phyloP scores from a whole-genome alignment of 805 yeast species.

The Saccharomycopsis selenospora region DNA sequence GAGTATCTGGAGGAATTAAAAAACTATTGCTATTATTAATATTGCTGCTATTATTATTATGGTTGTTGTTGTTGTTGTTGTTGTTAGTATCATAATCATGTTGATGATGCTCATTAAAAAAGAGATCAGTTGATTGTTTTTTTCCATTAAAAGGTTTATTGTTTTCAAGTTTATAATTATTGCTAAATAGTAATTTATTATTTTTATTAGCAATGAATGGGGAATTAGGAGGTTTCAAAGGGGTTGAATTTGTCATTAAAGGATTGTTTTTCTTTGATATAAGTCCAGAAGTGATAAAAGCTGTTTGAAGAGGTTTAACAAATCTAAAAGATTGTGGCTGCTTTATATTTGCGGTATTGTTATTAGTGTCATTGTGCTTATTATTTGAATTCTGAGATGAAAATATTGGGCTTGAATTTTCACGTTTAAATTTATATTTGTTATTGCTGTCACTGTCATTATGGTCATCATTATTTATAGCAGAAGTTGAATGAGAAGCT shows the following conservation, averaged over 20 bases:
- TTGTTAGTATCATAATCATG: no score
- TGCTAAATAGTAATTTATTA: slow-evolving; percentile 1
- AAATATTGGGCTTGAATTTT: no score
- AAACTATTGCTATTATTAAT: neutral
- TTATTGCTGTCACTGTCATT: slow-evolving; percentile 3
- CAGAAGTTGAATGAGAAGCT: neutral
- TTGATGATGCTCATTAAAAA: no score
- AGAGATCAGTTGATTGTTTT: no score
- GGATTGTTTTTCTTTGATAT: slow-evolving; percentile 34
- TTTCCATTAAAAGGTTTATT: no score
- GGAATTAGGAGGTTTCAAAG: slow-evolving; percentile 8
- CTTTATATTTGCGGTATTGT: neutral
- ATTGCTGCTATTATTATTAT: no score
- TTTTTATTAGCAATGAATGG: slow-evolving; percentile 14
- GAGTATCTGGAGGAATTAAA: slow-evolving; percentile 4
- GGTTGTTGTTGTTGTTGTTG: no score
- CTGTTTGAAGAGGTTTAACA: slow-evolving; percentile 53
- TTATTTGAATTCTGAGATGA: no score
- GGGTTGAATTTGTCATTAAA: slow-evolving; percentile 1
- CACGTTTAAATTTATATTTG: no score
- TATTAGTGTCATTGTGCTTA: slow-evolving; percentile 1
- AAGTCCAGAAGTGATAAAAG: slow-evolving; percentile 47
- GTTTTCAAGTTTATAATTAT: no score
- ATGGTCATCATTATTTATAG: neutral
- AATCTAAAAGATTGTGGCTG: slow-evolving; percentile 37